A percentile compares a stretch with the other conserved stretches of the same genome.
Evolutionary conservation across 371 early-diverging fungal species (phyloP).

Genomic region (Mortierella sp.): DNA sequence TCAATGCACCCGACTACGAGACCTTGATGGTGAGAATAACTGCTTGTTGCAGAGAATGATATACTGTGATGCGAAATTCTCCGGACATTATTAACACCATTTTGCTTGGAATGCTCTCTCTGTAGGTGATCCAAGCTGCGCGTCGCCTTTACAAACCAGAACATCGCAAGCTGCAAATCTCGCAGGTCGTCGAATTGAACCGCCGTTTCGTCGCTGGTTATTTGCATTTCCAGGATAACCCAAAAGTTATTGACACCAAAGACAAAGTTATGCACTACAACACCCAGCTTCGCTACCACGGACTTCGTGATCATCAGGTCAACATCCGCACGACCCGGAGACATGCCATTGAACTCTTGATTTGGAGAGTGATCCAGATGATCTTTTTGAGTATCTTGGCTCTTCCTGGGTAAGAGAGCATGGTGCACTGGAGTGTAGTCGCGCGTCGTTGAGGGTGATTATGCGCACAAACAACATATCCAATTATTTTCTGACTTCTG

Average conservation of each 20-base stretch:
- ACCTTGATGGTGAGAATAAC: constrained; percentile 82
- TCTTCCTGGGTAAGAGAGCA: constrained; percentile 81
- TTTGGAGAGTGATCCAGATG: constrained; percentile 73
- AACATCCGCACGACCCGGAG: constrained; percentile 79
- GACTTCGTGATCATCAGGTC: constrained; percentile 97
- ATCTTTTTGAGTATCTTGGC: constrained; percentile 78
- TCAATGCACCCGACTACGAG: constrained; percentile 94
- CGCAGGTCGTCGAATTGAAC: constrained; percentile 89
- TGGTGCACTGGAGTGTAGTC: background rate
- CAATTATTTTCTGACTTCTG: background rate
- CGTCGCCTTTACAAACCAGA: constrained; percentile 93
- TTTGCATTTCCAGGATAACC: constrained; percentile 80
- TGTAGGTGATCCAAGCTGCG: constrained; percentile 90
- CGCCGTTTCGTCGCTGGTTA: constrained; percentile 94
- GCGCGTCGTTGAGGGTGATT: background rate
- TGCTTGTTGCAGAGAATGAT: background rate
- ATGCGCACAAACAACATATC: background rate
- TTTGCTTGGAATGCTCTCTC: background rate
- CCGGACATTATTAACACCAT: background rate
- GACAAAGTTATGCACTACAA: constrained; percentile 89
- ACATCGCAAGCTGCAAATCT: constrained; percentile 83
- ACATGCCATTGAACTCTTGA: constrained; percentile 78
- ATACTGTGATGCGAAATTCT: background rate
- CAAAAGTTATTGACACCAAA: constrained; percentile 79
- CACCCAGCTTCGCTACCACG: constrained; percentile 87